phyloP scores from a whole-genome alignment of 768 basidiomycete species.

The Auriculariales sp. region DNA sequence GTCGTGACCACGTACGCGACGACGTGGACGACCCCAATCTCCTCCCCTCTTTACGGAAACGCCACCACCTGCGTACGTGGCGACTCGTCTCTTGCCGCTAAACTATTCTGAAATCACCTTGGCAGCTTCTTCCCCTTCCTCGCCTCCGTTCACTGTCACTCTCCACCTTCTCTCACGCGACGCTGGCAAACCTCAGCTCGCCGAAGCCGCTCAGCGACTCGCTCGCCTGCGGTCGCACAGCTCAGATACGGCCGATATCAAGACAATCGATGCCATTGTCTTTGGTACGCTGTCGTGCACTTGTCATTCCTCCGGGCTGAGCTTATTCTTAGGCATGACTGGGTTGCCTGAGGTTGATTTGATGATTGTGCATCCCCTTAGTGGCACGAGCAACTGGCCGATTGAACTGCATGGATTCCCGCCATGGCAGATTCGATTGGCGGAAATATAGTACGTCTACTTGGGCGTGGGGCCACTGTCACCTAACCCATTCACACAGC shows the following conservation, averaged over 20 bases:
- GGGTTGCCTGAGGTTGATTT: slow-evolving; percentile 59
- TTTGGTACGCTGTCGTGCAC: slow-evolving; percentile 33
- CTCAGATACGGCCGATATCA: slow-evolving; percentile 27
- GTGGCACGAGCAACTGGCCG: slow-evolving; percentile 25
- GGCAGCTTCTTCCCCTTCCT: slow-evolving; percentile 19
- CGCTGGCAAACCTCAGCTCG: slow-evolving; percentile 53
- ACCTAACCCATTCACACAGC: not conserved
- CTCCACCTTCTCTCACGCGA: slow-evolving; percentile 43
- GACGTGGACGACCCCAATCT: slow-evolving; percentile 3
- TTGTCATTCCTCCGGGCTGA: not conserved
- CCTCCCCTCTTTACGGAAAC: slow-evolving; percentile 8
- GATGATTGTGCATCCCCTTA: slow-evolving; percentile 55
- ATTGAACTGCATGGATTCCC: slow-evolving; percentile 65
- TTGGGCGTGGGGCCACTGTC: not conserved
- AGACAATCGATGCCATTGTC: slow-evolving; percentile 32
- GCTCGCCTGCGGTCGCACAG: slow-evolving; percentile 10
- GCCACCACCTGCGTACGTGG: slow-evolving; percentile 10
- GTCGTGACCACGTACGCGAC: not conserved
- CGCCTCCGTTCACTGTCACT: not conserved
- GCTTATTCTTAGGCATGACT: slow-evolving; percentile 25
- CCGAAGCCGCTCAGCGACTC: slow-evolving; percentile 34
- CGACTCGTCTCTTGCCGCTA: not conserved
- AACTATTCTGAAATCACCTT: slow-evolving; percentile 1
- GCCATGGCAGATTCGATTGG: slow-evolving; percentile 74
- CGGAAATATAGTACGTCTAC: slow-evolving; percentile 57